Evolutionary conservation across 208 protist genomes (phyloP).

Genomic region (Zelonia costaricensis): DNA sequence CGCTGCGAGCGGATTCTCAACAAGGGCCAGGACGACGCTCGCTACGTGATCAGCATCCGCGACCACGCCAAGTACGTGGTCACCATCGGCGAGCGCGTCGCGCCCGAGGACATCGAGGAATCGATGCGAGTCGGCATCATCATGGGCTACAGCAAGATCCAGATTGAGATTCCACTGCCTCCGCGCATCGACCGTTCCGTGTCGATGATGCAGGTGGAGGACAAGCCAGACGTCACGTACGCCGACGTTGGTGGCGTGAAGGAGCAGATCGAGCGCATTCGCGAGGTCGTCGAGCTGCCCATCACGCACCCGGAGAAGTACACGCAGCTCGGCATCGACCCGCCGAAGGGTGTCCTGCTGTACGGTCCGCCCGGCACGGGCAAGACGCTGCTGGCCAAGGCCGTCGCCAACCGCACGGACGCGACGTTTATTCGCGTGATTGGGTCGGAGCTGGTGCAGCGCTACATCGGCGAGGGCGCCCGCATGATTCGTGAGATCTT

Average conservation of each 20-base stretch:
- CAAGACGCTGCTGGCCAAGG: constrained; percentile 99
- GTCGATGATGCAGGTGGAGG: constrained; percentile 99
- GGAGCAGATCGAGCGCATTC: constrained; percentile 99
- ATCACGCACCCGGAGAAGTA: constrained; percentile 99
- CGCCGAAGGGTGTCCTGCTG: constrained; percentile 99
- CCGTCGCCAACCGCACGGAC: constrained; percentile 99
- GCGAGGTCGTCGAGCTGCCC: constrained; percentile 99
- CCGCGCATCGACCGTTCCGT: constrained; percentile 99
- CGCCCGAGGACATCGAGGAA: constrained; percentile 99
- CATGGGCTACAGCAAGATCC: constrained; percentile 98
- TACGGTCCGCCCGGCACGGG: constrained; percentile 99
- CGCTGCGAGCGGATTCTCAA: constrained; percentile 99
- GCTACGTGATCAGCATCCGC: constrained; percentile 98
- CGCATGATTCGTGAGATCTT: constrained; percentile 99
- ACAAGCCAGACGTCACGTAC: constrained; percentile 99
- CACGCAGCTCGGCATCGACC: constrained; percentile 99
- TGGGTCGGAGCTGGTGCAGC: constrained; percentile 99
- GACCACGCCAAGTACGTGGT: constrained; percentile 99
- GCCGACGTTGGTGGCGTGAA: constrained; percentile 99
- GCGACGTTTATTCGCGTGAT: constrained; percentile 99
- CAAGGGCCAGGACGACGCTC: constrained; percentile 89
- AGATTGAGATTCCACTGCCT: constrained; percentile 99
- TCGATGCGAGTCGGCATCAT: constrained; percentile 99
- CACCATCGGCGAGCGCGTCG: constrained; percentile 97
- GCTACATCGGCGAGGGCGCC: constrained; percentile 99